phyloP scores from a whole-genome alignment of 169 alveolate genomes.

The Neospora caninum region DNA sequence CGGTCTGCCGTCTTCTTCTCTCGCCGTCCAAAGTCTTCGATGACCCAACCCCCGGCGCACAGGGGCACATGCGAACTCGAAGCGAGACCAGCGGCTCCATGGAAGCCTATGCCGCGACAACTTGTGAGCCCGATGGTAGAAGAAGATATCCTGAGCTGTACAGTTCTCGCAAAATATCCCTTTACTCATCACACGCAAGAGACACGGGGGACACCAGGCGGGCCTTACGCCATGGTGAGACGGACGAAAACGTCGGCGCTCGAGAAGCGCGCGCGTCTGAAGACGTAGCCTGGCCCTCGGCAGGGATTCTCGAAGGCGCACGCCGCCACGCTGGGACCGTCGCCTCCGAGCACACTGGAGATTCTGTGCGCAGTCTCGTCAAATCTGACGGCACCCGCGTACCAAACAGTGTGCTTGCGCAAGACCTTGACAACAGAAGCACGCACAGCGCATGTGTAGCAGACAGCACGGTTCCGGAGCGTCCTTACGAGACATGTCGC shows the following conservation, averaged over 20 bases:
- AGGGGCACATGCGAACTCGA: neutral
- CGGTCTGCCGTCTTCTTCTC: constrained; percentile 30
- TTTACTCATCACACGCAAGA: neutral
- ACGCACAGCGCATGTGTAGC: neutral
- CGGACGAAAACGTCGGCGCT: neutral
- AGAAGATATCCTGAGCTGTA: neutral
- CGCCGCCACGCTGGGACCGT: neutral
- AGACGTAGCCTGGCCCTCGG: neutral
- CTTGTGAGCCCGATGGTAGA: neutral
- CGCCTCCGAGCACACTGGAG: neutral
- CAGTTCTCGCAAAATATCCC: neutral
- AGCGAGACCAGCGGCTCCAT: neutral
- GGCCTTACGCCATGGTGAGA: neutral
- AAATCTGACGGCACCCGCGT: neutral
- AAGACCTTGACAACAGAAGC: neutral
- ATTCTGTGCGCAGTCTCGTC: neutral
- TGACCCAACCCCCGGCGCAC: neutral
- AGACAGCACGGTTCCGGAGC: neutral
- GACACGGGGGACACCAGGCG: neutral
- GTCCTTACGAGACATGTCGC: neutral
- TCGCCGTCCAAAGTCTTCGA: neutral
- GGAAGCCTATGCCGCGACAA: neutral
- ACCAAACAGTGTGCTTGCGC: neutral
- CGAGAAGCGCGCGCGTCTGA: neutral
- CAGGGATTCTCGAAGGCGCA: neutral